phyloP scores from a whole-genome alignment of 1,284 basidiomycete species.

The Trametes versicolor region DNA sequence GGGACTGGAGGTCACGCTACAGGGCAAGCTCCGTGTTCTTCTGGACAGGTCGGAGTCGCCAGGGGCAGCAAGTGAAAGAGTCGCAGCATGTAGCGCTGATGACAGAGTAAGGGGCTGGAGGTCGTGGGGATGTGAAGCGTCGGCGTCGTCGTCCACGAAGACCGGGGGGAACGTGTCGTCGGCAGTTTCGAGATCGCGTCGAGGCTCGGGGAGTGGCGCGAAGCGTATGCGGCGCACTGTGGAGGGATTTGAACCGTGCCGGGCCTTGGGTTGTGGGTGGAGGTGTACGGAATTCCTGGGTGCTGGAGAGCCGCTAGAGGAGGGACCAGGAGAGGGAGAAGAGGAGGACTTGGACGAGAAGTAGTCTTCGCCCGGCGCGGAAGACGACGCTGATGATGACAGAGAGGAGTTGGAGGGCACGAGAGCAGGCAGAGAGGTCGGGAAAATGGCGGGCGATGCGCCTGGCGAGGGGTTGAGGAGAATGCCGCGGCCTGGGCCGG shows the following conservation, averaged over 20 bases:
- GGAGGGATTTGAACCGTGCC: constrained; percentile 36
- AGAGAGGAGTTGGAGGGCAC: constrained; percentile 41
- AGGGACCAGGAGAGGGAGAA: constrained; percentile 26
- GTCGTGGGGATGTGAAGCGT: constrained; percentile 18
- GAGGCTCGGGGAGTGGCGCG: constrained; percentile 80
- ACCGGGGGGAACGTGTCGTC: constrained; percentile 49
- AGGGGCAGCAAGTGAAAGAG: constrained; percentile 23
- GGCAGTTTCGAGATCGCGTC: constrained; percentile 54
- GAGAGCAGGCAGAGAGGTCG: constrained; percentile 39
- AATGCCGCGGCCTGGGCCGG: constrained; percentile 41
- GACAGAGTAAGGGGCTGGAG: constrained; percentile 29
- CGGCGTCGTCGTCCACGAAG: constrained; percentile 44
- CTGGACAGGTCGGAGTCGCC: constrained; percentile 24
- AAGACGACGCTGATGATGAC: constrained; percentile 41
- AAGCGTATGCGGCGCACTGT: constrained; percentile 68
- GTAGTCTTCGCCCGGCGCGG: constrained; percentile 41
- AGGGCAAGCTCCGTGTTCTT: constrained; percentile 23
- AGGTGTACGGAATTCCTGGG: constrained; percentile 23
- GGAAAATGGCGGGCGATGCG: constrained; percentile 40
- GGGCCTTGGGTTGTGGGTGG: constrained; percentile 28
- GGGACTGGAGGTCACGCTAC: constrained; percentile 31
- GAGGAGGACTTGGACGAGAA: constrained; percentile 39
- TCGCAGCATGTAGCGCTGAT: constrained; percentile 26
- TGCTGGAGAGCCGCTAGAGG: constrained; percentile 30
- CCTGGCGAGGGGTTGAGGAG: constrained; percentile 48